A percentile compares a stretch with the other conserved stretches of the same genome.
These are phyloP conservation scores for Lyophyllum semitale DNA, from an alignment of 768 basidiomycete species.

Conservation along the genomic window DNA sequence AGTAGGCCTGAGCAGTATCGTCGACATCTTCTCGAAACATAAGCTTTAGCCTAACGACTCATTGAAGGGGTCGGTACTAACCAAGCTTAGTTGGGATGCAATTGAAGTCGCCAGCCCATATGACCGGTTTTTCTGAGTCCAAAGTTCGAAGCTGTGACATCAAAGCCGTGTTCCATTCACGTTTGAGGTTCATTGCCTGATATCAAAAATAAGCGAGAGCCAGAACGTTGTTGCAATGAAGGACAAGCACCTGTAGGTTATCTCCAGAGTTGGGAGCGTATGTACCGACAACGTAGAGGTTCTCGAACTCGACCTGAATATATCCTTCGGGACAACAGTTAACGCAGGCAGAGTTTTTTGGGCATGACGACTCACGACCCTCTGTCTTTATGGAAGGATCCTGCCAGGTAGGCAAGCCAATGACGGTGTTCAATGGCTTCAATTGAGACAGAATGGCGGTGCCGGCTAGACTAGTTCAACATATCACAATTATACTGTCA, in stretches of 20 bases:
- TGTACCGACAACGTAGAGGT: neutral
- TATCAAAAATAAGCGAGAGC: neutral
- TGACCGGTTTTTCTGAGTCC: neutral
- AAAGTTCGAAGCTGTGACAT: neutral
- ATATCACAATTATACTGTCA: neutral
- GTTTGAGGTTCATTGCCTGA: neutral
- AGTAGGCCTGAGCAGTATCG: neutral
- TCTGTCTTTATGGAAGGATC: neutral
- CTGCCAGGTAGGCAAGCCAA: constrained; percentile 1
- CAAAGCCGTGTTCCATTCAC: constrained; percentile 2
- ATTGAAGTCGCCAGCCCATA: constrained; percentile 5
- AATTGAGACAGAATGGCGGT: constrained; percentile 1
- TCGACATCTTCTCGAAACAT: neutral
- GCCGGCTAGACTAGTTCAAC: neutral
- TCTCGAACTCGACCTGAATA: constrained; percentile 1
- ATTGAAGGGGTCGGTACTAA: neutral
- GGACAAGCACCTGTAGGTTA: neutral
- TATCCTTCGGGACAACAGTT: neutral
- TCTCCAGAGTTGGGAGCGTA: constrained; percentile 5
- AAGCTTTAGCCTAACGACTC: neutral
- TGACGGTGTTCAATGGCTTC: neutral
- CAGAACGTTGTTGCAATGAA: neutral
- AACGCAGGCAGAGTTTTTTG: neutral
- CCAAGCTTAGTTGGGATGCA: neutral
- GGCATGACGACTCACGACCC: neutral